phyloP scores from a whole-genome alignment of 2,329 filamentous ascomycete species.

The Colletotrichum sp. region DNA sequence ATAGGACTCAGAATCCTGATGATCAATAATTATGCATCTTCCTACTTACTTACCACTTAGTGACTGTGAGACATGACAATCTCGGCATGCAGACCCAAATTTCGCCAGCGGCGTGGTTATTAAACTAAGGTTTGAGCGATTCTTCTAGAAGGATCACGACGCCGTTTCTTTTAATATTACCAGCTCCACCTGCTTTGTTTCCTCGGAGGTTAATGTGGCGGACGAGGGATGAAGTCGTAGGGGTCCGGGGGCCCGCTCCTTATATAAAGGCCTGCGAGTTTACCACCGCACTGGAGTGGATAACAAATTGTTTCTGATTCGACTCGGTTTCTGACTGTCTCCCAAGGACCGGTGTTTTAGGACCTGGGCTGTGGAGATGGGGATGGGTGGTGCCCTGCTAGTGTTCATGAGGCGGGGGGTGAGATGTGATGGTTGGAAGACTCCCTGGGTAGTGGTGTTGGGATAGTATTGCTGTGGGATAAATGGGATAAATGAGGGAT shows the following conservation, averaged over 20 bases:
- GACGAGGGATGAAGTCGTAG: neutral
- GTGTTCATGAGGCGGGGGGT: neutral
- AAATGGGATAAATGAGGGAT: neutral
- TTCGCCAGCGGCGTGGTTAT: neutral
- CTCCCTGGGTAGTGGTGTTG: neutral
- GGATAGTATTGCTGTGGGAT: neutral
- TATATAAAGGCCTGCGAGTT: neutral
- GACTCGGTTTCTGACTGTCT: neutral
- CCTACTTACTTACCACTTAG: neutral
- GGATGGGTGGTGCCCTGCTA: neutral
- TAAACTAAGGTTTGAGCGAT: neutral
- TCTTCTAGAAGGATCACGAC: neutral
- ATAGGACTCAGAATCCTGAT: conserved; percentile 12
- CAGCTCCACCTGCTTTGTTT: neutral
- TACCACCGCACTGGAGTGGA: neutral
- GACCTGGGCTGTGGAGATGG: neutral
- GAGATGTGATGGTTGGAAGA: neutral
- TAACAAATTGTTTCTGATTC: neutral
- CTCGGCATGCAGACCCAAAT: neutral
- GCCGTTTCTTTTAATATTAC: neutral
- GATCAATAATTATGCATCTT: neutral
- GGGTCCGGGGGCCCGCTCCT: neutral
- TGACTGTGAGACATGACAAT: neutral
- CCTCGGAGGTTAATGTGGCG: neutral
- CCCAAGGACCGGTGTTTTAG: neutral